Evolutionary conservation across 371 early-diverging fungal genomes (phyloP), one percentile per base, ranked within the genome.

Genomic region (Mucor sp.): DNA sequence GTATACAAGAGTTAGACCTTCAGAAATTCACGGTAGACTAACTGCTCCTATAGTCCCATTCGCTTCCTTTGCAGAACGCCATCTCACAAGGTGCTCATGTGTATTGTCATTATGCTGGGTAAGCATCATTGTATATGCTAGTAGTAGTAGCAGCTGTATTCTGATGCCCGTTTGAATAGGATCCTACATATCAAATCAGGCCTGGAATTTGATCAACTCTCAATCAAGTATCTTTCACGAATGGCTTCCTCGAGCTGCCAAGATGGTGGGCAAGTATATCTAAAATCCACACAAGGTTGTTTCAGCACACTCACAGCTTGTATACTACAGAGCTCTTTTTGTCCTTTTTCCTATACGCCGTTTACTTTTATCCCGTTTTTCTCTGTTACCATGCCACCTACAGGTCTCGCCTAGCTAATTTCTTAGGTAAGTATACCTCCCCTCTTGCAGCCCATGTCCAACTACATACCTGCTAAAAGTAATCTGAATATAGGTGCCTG

Each of bases 341-440:
- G 4, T 78, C 84, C 0, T 84, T 84, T 60, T 80, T 84, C n/a
- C 37, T 84, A 6, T 80, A 81, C 59, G 84, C 82, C n/a, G 80
- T 79, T 0, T 78, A 79, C 44, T 81, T 84, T 59, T 84, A 84
- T 57, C 84, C 84, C 2, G 80, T 78, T 1, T 81, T 84, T 47
- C 60, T 81, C 11, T 84, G 80, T 15, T 84, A 74, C 32, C 72
- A 81, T 58, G 80, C 80, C 19, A 81, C 79, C 47, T 74, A 76
- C 43, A 60, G 72, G 32, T 83, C 81, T n/a, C 70, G 81, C 0
- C 28, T 74, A 6, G 84, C 81, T 15, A 79, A 76, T 44, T 32
- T 81, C 6, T 55, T 73, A 57, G 81, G 79, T 78, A 71, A 35
- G 27, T 33, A 33, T 33, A 6, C 15, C 2, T n/a, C 23, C 21